Conservation (phyloP, 2,329 filamentous ascomycete species). For the Fusarium domesticum region DNA sequence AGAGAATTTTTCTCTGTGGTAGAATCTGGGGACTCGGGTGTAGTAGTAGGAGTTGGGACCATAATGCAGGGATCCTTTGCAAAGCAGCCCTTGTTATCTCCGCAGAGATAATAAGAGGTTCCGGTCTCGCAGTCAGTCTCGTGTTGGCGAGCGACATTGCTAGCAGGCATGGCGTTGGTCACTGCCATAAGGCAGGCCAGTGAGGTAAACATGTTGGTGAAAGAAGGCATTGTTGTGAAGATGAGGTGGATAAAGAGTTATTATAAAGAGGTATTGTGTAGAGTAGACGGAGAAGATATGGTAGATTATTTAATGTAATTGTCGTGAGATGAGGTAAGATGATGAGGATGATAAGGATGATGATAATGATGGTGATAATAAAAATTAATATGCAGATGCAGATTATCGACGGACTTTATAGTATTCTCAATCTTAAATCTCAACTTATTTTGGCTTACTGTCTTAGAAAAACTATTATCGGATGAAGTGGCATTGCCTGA, state of each 20-base stretch:
- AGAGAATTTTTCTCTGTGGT: slow-evolving; percentile 1
- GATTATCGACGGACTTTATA: too few species aligned
- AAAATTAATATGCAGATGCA: too few species aligned
- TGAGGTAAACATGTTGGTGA: slow-evolving; percentile 4
- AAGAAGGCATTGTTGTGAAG: slow-evolving; percentile 9
- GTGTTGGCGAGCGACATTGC: slow-evolving; percentile 7
- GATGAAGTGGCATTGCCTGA: too few species aligned
- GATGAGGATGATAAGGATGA: too few species aligned
- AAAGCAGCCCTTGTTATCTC: slow-evolving; percentile 3
- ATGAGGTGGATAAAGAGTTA: background rate
- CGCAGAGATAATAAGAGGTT: slow-evolving; percentile 8
- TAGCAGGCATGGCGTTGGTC: slow-evolving; percentile 6
- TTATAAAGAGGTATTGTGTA: too few species aligned
- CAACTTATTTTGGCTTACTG: too few species aligned
- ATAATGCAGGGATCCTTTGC: slow-evolving; percentile 5
- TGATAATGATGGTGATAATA: too few species aligned
- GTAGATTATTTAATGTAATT: background rate
- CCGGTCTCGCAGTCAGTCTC: slow-evolving; percentile 4
- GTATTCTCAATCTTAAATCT: too few species aligned
- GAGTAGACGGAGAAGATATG: too few species aligned
- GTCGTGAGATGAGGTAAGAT: too few species aligned
- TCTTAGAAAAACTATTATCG: too few species aligned
- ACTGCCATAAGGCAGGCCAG: slow-evolving; percentile 7
- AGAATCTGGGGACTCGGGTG: background rate
- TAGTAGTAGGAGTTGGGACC: slow-evolving; percentile 1